Conservation (phyloP, 148 eudicot genomes). For the Rhododendron simsii region DNA sequence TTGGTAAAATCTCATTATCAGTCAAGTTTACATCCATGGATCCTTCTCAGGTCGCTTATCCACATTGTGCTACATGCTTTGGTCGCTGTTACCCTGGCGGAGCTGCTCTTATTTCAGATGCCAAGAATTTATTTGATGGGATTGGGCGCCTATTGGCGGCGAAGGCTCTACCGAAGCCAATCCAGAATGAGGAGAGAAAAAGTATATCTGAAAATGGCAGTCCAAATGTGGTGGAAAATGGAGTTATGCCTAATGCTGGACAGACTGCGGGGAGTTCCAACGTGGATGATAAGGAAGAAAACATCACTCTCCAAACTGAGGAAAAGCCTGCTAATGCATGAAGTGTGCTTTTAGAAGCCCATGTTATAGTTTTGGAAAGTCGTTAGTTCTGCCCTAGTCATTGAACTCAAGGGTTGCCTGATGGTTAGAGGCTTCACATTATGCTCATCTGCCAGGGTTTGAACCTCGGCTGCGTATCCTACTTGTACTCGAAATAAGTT, state of each 20-base stretch:
- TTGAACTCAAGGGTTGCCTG: not conserved
- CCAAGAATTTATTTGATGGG: conserved; percentile 71
- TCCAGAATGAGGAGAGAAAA: conserved; percentile 29
- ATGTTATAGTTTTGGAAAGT: not conserved
- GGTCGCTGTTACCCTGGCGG: conserved; percentile 97
- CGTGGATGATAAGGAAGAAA: conserved; percentile 29
- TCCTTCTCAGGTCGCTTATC: conserved; percentile 69
- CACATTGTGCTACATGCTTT: conserved; percentile 83
- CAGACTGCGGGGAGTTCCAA: conserved; percentile 24
- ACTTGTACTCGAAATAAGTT: not conserved
- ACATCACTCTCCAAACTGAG: conserved; percentile 12
- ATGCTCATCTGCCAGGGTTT: not conserved
- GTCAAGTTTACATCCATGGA: not conserved
- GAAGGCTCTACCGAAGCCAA: conserved; percentile 50
- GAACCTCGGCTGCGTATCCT: not conserved
- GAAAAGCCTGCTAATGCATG: conserved; percentile 13
- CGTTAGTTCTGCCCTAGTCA: not conserved
- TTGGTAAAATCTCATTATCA: not conserved
- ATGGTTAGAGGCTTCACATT: not conserved
- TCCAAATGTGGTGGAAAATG: conserved; percentile 44
- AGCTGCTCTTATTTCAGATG: conserved; percentile 56
- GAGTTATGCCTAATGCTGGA: conserved; percentile 30
- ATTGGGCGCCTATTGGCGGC: conserved; percentile 61
- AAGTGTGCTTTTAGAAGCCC: not conserved
- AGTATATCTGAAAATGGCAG: conserved; percentile 49